A percentile compares a stretch with the other conserved stretches of the same genome.
Evolutionary conservation across 2,329 filamentous ascomycete species (phyloP).

Genomic region (Cadophora gregata): DNA sequence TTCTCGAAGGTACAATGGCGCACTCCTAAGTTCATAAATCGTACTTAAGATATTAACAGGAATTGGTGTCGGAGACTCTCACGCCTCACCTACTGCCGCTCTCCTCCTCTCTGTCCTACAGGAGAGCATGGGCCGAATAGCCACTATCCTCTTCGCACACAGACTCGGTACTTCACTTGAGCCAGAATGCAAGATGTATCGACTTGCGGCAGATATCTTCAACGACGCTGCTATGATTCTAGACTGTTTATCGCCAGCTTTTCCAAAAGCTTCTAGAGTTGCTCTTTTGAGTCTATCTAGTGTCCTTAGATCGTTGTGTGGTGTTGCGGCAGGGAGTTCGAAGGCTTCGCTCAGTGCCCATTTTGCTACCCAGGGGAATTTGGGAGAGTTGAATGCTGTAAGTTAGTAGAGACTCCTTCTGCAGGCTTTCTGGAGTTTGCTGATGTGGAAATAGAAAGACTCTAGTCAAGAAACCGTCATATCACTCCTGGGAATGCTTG

Average conservation of each 20-base stretch:
- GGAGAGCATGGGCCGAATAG: constrained; percentile 67
- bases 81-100: constrained; percentile 67
- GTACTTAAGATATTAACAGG: not conserved
- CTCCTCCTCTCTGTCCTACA: constrained; percentile 71
- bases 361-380: constrained; percentile 85
- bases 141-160: constrained; percentile 74
- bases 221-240: constrained; percentile 75
- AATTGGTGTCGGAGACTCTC: constrained; percentile 69
- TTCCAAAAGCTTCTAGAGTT: constrained; percentile 63
- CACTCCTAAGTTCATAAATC: constrained; percentile 40
- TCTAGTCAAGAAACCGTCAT: constrained; percentile 95
- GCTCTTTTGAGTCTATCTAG: constrained; percentile 64
- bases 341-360: constrained; percentile 92
- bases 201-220: constrained; percentile 71
- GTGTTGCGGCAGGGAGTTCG: constrained; percentile 86
- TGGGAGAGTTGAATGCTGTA: constrained; percentile 89
- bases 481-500: constrained; percentile 84
- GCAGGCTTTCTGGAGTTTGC: not conserved
- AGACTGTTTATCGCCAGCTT: constrained; percentile 69
- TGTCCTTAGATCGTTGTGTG: constrained; percentile 74
- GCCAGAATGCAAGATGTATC: constrained; percentile 76
- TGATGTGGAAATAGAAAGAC: constrained; percentile 62
- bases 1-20: constrained; percentile 71
- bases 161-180: constrained; percentile 70
- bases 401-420: constrained; percentile 35